A percentile compares a stretch with the other conserved stretches of the same genome.
Conservation (phyloP, 352 stramenopile species). For the Plasmopara muralis region DNA sequence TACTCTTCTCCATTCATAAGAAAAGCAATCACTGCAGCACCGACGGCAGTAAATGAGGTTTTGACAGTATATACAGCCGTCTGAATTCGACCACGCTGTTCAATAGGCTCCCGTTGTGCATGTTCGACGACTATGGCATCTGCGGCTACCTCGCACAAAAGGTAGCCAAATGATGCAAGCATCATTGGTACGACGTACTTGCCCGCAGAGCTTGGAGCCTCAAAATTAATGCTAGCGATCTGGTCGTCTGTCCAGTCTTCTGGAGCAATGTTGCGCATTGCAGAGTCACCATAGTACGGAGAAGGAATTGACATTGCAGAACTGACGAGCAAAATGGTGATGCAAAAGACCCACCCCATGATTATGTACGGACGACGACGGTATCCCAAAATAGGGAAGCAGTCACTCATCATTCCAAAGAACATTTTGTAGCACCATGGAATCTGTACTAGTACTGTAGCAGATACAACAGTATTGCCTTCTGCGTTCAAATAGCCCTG, state of each 20-base stretch:
- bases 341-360: slow-evolving; percentile 34
- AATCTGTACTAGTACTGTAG: slow-evolving; percentile 37
- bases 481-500: slow-evolving; percentile 45
- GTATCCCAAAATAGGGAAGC: slow-evolving; percentile 36
- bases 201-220: slow-evolving; percentile 20
- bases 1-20: slow-evolving; percentile 38
- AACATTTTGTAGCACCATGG: slow-evolving; percentile 47
- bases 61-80: slow-evolving; percentile 37
- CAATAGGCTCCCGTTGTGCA: slow-evolving; percentile 31
- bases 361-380: slow-evolving; percentile 43
- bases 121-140: slow-evolving; percentile 59
- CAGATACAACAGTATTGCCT: slow-evolving; percentile 35
- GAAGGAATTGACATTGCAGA: slow-evolving; percentile 18
- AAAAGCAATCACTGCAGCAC: slow-evolving; percentile 31
- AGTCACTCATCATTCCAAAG: slow-evolving; percentile 41
- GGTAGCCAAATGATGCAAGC: slow-evolving; percentile 43
- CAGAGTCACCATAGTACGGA: slow-evolving; percentile 35
- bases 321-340: slow-evolving; percentile 28
- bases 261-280: slow-evolving; percentile 25
- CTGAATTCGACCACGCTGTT: slow-evolving; percentile 29
- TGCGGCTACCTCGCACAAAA: slow-evolving; percentile 39
- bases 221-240: slow-evolving; percentile 26
- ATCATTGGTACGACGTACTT: slow-evolving; percentile 50
- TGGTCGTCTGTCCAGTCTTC: slow-evolving; percentile 28
- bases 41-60: slow-evolving; percentile 33